phyloP scores from a whole-genome alignment of 495 filamentous ascomycete genomes.

The Aspergillus avenaceus region DNA sequence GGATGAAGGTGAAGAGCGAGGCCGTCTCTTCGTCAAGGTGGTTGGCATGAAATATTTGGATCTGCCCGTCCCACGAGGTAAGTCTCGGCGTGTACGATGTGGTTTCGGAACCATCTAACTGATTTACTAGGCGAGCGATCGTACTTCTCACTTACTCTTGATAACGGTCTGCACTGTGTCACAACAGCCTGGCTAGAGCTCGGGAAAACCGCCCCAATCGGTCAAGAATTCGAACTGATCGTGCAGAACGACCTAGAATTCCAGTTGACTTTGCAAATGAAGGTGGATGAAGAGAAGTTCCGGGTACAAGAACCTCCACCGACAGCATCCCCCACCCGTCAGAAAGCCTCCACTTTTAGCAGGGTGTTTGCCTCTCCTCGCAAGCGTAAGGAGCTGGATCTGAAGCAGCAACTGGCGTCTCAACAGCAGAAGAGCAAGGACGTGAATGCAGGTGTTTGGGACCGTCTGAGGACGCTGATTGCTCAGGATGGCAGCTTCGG shows the following conservation, averaged over 20 bases:
- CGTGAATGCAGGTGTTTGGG: conserved; percentile 65
- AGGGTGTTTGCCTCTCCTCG: conserved; percentile 90
- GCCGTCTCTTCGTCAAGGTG: conserved; percentile 95
- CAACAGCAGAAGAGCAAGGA: conserved; percentile 68
- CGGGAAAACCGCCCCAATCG: conserved; percentile 88
- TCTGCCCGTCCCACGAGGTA: conserved; percentile 85
- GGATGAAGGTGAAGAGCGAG: conserved; percentile 81
- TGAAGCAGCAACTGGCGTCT: conserved; percentile 71
- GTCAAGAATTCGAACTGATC: conserved; percentile 96
- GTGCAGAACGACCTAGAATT: conserved; percentile 97
- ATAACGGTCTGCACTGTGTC: conserved; percentile 96
- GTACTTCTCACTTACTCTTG: conserved; percentile 89
- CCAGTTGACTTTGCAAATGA: conserved; percentile 92
- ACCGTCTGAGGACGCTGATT: conserved; percentile 78
- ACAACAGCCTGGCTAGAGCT: conserved; percentile 94
- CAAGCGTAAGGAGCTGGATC: conserved; percentile 89
- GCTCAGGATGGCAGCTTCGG: conserved; percentile 90
- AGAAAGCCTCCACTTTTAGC: conserved; percentile 83
- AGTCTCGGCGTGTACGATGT: conserved; percentile 20
- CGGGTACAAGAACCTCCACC: conserved; percentile 45
- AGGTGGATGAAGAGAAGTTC: conserved; percentile 70
- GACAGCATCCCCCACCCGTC: conserved; percentile 48
- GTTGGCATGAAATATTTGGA: conserved; percentile 94
- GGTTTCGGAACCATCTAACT: conserved; percentile 24
- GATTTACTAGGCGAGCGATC: conserved; percentile 67